These are phyloP conservation scores for Cryoendolithus antarcticus DNA, from an alignment of 2,329 filamentous ascomycete genomes.

Conservation along the genomic window DNA sequence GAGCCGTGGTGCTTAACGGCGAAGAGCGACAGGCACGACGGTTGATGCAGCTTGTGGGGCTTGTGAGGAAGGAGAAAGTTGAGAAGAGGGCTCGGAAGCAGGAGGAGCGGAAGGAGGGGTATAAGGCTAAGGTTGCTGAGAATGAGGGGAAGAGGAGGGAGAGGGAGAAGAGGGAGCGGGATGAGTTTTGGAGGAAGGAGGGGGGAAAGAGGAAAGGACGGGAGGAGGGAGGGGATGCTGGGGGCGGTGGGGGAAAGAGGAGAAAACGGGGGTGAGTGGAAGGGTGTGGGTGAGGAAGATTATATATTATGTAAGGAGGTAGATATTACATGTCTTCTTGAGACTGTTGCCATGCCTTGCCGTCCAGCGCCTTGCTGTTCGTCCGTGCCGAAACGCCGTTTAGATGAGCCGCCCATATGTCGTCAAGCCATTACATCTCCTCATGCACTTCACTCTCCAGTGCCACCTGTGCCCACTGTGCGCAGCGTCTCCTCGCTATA, in stretches of 20 bases:
- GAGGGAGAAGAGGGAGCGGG: slow-evolving; percentile 78
- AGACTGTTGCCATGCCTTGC: no score
- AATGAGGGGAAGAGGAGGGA: slow-evolving; percentile 73
- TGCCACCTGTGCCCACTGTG: slow-evolving; percentile 6
- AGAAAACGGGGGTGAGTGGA: no score
- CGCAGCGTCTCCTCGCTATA: slow-evolving; percentile 28
- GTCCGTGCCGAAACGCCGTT: no score
- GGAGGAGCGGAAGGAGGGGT: slow-evolving; percentile 70
- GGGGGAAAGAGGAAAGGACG: slow-evolving; percentile 62
- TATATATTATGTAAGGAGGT: no score
- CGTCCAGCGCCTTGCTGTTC: no score
- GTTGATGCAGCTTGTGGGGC: slow-evolving; percentile 85
- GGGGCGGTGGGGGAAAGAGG: no score
- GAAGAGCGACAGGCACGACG: slow-evolving; percentile 85
- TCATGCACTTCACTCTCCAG: no score
- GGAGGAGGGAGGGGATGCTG: slow-evolving; percentile 13
- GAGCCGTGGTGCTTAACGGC: slow-evolving; percentile 66
- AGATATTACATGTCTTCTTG: no score
- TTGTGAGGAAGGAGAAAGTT: slow-evolving; percentile 78
- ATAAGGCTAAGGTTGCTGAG: slow-evolving; percentile 71
- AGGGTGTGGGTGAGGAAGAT: no score
- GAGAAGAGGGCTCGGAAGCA: slow-evolving; percentile 75
- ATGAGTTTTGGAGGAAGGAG: slow-evolving; percentile 87
- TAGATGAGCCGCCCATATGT: no score
- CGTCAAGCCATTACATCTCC: no score